Conservation (phyloP, 306 rosid species). For the Vicia sativa region DNA sequence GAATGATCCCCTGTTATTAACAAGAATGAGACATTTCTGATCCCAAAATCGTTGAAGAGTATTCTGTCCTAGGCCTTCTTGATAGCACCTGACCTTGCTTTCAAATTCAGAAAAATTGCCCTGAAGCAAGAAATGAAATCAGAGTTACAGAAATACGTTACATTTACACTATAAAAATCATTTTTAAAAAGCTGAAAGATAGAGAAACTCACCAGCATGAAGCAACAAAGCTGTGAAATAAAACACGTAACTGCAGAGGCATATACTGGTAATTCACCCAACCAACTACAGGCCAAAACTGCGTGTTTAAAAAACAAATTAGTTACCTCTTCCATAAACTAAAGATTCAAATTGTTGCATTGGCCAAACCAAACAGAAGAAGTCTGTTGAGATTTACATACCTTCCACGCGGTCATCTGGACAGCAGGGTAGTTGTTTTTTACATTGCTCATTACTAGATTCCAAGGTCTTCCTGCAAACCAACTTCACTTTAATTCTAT, state of each 20-base stretch:
- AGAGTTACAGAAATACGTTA: not conserved
- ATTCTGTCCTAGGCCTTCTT: constrained; percentile 57
- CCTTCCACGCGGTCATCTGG: constrained; percentile 96
- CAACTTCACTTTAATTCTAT: constrained; percentile 4
- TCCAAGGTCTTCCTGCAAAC: constrained; percentile 81
- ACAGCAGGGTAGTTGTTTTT: constrained; percentile 71
- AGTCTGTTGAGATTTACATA: constrained; percentile 38
- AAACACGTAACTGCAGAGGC: constrained; percentile 81
- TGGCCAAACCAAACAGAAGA: constrained; percentile 24
- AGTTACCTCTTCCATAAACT: constrained; percentile 16
- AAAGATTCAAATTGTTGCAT: constrained; percentile 15
- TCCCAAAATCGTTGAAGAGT: constrained; percentile 18
- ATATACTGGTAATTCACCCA: constrained; percentile 95
- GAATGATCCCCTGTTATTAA: constrained; percentile 21
- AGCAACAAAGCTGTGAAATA: constrained; percentile 73
- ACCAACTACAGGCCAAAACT: constrained; percentile 95
- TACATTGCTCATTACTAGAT: constrained; percentile 58
- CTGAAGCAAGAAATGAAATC: constrained; percentile 51
- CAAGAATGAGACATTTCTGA: constrained; percentile 4
- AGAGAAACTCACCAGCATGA: constrained; percentile 73
- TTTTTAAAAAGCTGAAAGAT: constrained; percentile 1
- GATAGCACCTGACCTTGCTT: constrained; percentile 72
- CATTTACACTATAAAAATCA: too few relatives aligned
- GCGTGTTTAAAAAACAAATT: constrained; percentile 31
- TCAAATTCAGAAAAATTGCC: constrained; percentile 86